A percentile compares a stretch with the other conserved stretches of the same genome.
These are phyloP conservation scores for Rhytidiadelphus loreus DNA, from an alignment of 225 moss, liverwort and hornwort genomes.

Conservation along the genomic window DNA sequence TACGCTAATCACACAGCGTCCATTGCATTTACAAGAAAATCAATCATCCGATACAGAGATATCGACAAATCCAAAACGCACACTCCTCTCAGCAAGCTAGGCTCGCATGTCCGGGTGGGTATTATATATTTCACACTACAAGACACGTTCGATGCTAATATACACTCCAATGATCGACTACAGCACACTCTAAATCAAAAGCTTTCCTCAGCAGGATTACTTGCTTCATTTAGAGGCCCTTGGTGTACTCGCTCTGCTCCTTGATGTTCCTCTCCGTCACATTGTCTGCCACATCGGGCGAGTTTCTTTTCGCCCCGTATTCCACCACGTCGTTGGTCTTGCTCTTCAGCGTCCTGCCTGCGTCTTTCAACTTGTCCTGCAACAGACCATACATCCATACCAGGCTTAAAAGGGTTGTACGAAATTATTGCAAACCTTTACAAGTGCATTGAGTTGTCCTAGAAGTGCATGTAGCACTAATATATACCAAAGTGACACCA, in stretches of 20 bases:
- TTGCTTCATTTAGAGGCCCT: neutral
- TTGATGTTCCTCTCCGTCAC: conserved; percentile 20
- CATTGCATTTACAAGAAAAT: neutral
- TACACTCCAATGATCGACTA: neutral
- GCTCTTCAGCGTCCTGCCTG: conserved; percentile 45
- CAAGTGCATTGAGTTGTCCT: too few relatives aligned
- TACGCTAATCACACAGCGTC: neutral
- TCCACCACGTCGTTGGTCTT: conserved; percentile 35
- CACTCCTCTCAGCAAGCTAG: neutral
- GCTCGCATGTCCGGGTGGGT: neutral
- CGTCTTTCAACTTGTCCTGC: conserved; percentile 29
- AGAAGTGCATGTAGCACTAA: too few relatives aligned
- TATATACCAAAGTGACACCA: too few relatives aligned
- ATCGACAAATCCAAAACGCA: conserved; percentile 18
- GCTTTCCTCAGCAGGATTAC: neutral
- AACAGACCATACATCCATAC: neutral
- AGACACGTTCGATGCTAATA: neutral
- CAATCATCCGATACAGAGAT: neutral
- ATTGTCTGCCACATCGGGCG: neutral
- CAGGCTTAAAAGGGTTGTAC: neutral
- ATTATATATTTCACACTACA: neutral
- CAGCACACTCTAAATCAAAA: neutral
- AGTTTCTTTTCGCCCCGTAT: conserved; percentile 6
- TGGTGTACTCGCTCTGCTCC: conserved; percentile 20
- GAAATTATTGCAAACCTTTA: neutral